These are phyloP conservation scores for Guyanaporus albipodus DNA, from an alignment of 768 basidiomycete species.

Conservation along the genomic window DNA sequence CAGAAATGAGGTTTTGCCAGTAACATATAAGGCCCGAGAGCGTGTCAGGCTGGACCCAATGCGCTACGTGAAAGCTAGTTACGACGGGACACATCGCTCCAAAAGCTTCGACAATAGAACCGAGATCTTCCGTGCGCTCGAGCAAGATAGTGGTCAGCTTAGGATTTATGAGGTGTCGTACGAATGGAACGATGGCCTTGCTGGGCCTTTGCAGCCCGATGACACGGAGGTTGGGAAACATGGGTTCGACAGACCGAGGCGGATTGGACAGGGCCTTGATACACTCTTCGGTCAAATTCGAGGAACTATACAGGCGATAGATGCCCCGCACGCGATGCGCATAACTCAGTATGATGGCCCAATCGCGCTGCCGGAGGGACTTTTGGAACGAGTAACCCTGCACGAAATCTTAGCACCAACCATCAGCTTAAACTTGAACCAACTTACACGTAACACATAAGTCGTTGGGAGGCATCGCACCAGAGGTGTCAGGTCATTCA, in stretches of 20 bases:
- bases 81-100: constrained; percentile 1
- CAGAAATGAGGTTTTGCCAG: constrained; percentile 6
- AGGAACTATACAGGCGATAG: background rate
- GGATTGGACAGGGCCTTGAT: constrained; percentile 3
- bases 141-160: background rate
- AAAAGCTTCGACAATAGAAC: background rate
- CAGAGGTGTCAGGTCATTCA: constrained; percentile 10
- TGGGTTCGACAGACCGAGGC: background rate
- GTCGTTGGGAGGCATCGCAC: constrained; percentile 7
- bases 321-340: constrained; percentile 8
- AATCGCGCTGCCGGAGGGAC: background rate
- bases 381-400: constrained; percentile 4
- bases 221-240: constrained; percentile 11
- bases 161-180: constrained; percentile 7
- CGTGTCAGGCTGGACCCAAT: background rate
- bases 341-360: constrained; percentile 9
- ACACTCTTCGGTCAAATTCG: background rate
- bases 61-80: background rate
- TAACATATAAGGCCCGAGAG: constrained; percentile 3
- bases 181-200: background rate
- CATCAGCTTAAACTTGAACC: background rate
- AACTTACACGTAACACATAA: constrained; percentile 5
- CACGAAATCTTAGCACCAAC: background rate
- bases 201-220: background rate
- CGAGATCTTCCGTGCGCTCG: background rate